Evolutionary conservation across 495 filamentous ascomycete species (phyloP).

Genomic region (Cenococcum geophilum): DNA sequence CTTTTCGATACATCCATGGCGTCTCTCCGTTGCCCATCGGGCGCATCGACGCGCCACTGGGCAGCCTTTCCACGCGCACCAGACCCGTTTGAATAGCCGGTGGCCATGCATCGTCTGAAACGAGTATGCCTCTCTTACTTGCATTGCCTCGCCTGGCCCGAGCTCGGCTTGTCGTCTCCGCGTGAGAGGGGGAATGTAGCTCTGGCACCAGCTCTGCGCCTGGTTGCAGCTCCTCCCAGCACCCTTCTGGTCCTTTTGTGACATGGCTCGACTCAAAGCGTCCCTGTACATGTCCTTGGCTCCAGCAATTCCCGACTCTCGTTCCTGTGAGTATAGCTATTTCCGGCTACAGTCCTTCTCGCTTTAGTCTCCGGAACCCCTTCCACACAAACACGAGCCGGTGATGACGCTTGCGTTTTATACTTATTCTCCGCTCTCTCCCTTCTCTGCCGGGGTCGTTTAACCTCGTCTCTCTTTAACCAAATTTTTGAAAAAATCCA

Average conservation of each 20-base stretch:
- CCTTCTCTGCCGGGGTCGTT: slow-evolving; percentile 13
- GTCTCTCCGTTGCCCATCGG: not conserved
- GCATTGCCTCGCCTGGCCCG: not conserved
- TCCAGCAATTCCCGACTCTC: not conserved
- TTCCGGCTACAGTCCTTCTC: slow-evolving; percentile 17
- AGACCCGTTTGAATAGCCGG: too few relatives aligned
- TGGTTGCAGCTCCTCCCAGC: not conserved
- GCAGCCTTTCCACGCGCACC: not conserved
- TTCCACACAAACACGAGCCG: slow-evolving; percentile 4
- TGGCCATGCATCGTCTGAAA: not conserved
- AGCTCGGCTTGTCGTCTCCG: not conserved
- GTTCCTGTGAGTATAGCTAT: slow-evolving; percentile 21
- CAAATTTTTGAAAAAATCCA: too few relatives aligned
- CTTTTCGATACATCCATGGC: not conserved
- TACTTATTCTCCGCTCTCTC: slow-evolving; percentile 23
- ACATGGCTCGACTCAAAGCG: not conserved
- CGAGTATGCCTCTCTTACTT: not conserved
- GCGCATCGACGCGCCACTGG: not conserved
- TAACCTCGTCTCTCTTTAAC: slow-evolving; percentile 16
- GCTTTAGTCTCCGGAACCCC: slow-evolving; percentile 11
- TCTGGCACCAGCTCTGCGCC: not conserved
- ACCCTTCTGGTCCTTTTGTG: not conserved
- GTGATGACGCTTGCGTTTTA: slow-evolving; percentile 17
- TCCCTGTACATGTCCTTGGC: not conserved
- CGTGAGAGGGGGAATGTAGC: not conserved